Conservation (phyloP, 768 basidiomycete species). For the Pleurotus eryngii region DNA sequence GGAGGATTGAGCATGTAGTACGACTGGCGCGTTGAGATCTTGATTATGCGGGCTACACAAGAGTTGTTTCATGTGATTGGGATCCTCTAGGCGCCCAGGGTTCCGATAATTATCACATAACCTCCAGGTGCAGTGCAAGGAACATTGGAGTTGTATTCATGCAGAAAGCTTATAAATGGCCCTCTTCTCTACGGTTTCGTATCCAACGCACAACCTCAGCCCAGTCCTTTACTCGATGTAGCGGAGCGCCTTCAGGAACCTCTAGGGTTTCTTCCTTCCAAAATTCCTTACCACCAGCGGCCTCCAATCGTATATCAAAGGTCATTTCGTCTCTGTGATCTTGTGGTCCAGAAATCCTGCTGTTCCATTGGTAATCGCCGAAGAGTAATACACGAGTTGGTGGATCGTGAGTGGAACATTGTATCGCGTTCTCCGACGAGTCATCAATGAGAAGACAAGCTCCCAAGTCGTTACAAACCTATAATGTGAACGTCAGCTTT, state of each 20-base stretch:
- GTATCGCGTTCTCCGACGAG: constrained; percentile 72
- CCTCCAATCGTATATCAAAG: constrained; percentile 47
- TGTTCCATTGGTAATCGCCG: constrained; percentile 76
- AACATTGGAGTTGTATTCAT: background rate
- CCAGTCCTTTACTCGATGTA: constrained; percentile 64
- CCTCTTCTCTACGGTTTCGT: constrained; percentile 23
- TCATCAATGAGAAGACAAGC: constrained; percentile 76
- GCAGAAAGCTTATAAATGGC: constrained; percentile 14
- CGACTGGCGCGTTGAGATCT: background rate
- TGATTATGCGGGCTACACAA: background rate
- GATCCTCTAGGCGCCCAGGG: background rate
- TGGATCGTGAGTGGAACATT: constrained; percentile 45
- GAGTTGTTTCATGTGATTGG: constrained; percentile 1
- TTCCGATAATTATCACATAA: too few relatives aligned
- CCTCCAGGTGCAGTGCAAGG: too few relatives aligned
- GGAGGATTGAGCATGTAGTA: background rate
- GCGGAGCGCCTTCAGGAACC: constrained; percentile 45
- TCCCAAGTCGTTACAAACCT: constrained; percentile 64
- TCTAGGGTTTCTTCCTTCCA: constrained; percentile 53
- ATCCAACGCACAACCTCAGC: constrained; percentile 51
- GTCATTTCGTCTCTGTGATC: constrained; percentile 50
- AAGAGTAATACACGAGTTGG: constrained; percentile 66
- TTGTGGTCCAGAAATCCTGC: constrained; percentile 43
- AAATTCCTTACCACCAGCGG: constrained; percentile 47
- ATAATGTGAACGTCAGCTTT: background rate